phyloP scores from a whole-genome alignment of 1,139 yeast genomes.

The Arxiozyma slooffiae region DNA sequence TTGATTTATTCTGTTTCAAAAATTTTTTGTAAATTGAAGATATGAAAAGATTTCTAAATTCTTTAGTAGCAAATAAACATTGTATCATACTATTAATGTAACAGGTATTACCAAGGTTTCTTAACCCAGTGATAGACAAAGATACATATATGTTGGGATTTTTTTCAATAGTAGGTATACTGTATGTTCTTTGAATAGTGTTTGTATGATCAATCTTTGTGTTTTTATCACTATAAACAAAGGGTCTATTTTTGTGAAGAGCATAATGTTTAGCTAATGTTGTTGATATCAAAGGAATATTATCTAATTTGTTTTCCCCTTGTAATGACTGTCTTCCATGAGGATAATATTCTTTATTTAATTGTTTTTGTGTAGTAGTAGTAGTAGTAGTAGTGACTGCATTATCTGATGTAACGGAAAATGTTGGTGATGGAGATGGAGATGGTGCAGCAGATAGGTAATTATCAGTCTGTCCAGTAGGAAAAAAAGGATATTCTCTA shows the following conservation, averaged over 20 bases:
- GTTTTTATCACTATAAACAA: background rate
- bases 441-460: background rate
- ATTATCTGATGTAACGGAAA: background rate
- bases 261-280: background rate
- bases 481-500: background rate
- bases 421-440: background rate
- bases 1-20: constrained; percentile 26
- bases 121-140: constrained; percentile 51
- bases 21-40: constrained; percentile 37
- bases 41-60: constrained; percentile 38
- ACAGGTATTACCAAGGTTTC: constrained; percentile 64
- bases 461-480: background rate
- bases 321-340: background rate
- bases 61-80: constrained; percentile 46
- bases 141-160: constrained; percentile 35
- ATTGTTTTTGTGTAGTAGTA: background rate
- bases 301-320: background rate
- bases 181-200: constrained; percentile 2
- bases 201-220: background rate
- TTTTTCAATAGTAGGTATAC: constrained; percentile 33
- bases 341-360: background rate
- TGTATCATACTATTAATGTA: constrained; percentile 65
- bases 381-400: background rate
- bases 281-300: background rate
- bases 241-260: background rate